A percentile compares a stretch with the other conserved stretches of the same genome.
These are phyloP conservation scores for Diophrys sp. DNA, from an alignment of 73 alveolate genomes.

Conservation along the genomic window DNA sequence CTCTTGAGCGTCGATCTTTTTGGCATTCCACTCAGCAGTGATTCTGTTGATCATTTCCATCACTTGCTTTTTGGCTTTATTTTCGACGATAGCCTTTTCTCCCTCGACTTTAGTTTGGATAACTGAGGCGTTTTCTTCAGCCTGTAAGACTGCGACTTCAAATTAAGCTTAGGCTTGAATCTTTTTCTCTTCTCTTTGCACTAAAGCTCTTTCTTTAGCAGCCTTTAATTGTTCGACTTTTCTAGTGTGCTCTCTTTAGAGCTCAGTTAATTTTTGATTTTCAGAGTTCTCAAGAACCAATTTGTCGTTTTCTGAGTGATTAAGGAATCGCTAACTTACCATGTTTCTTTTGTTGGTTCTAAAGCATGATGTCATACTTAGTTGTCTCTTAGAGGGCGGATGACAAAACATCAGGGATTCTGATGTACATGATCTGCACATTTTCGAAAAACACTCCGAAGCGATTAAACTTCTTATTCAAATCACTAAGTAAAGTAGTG, in stretches of 20 bases:
- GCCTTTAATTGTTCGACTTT: slow-evolving; percentile 43
- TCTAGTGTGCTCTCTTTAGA: slow-evolving; percentile 46
- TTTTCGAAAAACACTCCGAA: slow-evolving; percentile 62
- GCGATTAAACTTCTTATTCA: slow-evolving; percentile 41
- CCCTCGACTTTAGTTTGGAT: slow-evolving; percentile 52
- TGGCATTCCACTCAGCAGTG: slow-evolving; percentile 41
- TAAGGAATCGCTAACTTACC: too few species aligned
- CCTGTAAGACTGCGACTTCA: slow-evolving; percentile 58
- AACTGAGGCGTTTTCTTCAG: slow-evolving; percentile 52
- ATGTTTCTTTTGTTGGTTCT: slow-evolving; percentile 46
- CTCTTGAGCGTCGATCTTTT: slow-evolving; percentile 40
- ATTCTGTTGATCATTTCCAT: slow-evolving; percentile 40
- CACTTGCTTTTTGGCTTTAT: slow-evolving; percentile 34
- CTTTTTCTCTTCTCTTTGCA: slow-evolving; percentile 47
- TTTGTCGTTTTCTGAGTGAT: slow-evolving; percentile 55
- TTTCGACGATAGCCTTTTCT: slow-evolving; percentile 53
- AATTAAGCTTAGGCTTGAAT: slow-evolving; percentile 33
- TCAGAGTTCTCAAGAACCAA: slow-evolving; percentile 50
- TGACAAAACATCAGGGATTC: slow-evolving; percentile 33
- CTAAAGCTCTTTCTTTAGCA: slow-evolving; percentile 43
- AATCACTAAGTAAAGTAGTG: slow-evolving; percentile 34
- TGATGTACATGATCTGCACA: slow-evolving; percentile 48
- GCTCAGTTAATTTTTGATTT: slow-evolving; percentile 51
- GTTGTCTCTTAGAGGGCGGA: slow-evolving; percentile 61
- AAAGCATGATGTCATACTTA: slow-evolving; percentile 36